phyloP scores from a whole-genome alignment of 345 rosid species.

The Zanthoxylum bungeanum region DNA sequence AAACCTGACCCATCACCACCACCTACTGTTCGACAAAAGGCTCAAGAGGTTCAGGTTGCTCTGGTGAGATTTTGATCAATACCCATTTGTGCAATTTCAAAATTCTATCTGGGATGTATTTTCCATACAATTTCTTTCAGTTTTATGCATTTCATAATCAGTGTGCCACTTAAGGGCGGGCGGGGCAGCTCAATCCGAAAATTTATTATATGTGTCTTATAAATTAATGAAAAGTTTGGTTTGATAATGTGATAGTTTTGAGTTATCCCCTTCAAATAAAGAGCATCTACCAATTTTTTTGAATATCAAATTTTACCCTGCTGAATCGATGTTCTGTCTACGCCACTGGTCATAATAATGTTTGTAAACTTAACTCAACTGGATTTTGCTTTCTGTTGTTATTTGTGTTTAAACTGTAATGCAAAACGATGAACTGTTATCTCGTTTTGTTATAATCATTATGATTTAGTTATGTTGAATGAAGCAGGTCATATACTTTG shows the following conservation, averaged over 20 bases:
- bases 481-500: not conserved
- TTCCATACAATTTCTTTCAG: no score
- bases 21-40: slow-evolving; percentile 1
- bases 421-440: not conserved
- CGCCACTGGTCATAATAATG: not conserved
- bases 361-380: not conserved
- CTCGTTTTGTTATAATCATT: not conserved
- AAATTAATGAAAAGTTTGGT: no score
- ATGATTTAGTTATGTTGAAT: not conserved
- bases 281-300: no score
- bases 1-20: not conserved
- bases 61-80: slow-evolving; percentile 16
- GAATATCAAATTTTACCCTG: no score
- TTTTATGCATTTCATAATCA: no score
- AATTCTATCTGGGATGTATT: not conserved
- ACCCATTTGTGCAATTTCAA: not conserved
- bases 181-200: no score
- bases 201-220: no score
- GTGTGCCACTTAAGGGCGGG: no score
- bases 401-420: not conserved
- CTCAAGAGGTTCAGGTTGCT: slow-evolving; percentile 11
- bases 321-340: no score
- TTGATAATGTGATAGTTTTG: no score
- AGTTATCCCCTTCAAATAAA: no score
- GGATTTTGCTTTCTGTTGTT: not conserved